Conservation (phyloP, 306 rosid genomes). For the Citrullus colocynthis region DNA sequence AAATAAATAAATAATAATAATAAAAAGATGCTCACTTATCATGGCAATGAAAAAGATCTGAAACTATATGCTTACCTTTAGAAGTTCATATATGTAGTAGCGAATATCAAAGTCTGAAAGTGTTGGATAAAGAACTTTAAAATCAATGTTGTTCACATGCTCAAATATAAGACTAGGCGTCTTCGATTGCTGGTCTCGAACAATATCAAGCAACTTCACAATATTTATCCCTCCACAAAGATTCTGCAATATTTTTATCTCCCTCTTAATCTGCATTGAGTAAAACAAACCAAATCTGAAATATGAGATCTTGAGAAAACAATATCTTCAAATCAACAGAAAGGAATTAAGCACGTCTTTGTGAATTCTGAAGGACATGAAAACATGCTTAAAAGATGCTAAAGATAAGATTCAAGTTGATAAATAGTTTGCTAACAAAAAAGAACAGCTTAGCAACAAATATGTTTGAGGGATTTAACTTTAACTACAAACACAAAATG, state of each 20-base stretch:
- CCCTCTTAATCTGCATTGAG: constrained; percentile 27
- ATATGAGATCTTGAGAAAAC: not conserved
- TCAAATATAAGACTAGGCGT: constrained; percentile 36
- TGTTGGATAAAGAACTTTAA: constrained; percentile 29
- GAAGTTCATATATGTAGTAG: constrained; percentile 33
- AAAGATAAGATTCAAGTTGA: not conserved
- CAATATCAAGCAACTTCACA: constrained; percentile 32
- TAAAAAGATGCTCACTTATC: not conserved
- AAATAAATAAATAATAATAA: too few species aligned
- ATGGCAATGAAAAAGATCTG: not conserved
- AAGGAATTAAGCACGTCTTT: not conserved
- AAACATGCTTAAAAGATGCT: not conserved
- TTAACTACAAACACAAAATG: not conserved
- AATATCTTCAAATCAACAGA: not conserved
- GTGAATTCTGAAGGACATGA: not conserved
- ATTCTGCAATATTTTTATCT: constrained; percentile 39
- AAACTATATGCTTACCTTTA: constrained; percentile 15
- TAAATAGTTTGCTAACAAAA: not conserved
- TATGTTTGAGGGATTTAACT: not conserved
- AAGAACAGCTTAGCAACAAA: not conserved
- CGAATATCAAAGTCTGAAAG: constrained; percentile 33
- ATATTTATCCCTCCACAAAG: constrained; percentile 35
- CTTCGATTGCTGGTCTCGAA: constrained; percentile 30
- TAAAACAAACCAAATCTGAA: not conserved
- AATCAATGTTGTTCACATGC: constrained; percentile 32